Percentiles rank a stretch among this genome's conserved stretches.
Evolutionary conservation across 1,284 basidiomycete species (phyloP).

Genomic region (Neolentinus lepideus): DNA sequence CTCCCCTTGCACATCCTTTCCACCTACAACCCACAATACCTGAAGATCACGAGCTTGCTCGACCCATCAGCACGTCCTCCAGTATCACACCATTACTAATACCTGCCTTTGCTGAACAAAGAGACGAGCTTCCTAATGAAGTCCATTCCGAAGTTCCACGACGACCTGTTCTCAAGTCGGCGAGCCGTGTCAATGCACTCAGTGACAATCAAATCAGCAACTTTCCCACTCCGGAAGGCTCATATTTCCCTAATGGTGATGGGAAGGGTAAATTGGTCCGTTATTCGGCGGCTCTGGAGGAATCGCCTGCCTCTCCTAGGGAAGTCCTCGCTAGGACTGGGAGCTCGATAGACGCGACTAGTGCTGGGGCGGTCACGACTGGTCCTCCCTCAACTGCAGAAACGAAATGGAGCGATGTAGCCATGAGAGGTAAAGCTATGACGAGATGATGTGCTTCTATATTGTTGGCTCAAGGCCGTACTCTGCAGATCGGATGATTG

Average conservation of each 20-base stretch:
- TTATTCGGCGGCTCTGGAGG: conserved; percentile 12
- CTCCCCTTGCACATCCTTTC: background rate
- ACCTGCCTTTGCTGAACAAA: conserved; percentile 10
- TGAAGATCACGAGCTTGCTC: background rate
- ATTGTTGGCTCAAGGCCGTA: background rate
- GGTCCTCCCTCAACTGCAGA: conserved; percentile 17
- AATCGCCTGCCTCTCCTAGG: conserved; percentile 40
- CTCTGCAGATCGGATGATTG: conserved; percentile 73
- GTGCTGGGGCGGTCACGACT: conserved; percentile 46
- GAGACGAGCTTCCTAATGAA: conserved; percentile 9
- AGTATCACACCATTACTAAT: conserved; percentile 13
- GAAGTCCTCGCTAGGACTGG: conserved; percentile 54
- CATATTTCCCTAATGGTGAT: conserved; percentile 8
- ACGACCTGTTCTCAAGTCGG: conserved; percentile 15
- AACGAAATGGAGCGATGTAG: conserved; percentile 33
- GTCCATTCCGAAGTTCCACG: conserved; percentile 14
- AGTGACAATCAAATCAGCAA: background rate
- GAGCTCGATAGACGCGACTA: conserved; percentile 45
- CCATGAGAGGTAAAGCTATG: conserved; percentile 50
- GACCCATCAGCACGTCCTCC: conserved; percentile 10
- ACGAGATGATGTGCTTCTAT: background rate
- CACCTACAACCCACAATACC: background rate
- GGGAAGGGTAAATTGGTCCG: conserved; percentile 26
- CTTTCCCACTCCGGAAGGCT: background rate
- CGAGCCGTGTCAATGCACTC: background rate